Conservation (phyloP, 163 green algal species). For the Prototheca wickerhamii region DNA sequence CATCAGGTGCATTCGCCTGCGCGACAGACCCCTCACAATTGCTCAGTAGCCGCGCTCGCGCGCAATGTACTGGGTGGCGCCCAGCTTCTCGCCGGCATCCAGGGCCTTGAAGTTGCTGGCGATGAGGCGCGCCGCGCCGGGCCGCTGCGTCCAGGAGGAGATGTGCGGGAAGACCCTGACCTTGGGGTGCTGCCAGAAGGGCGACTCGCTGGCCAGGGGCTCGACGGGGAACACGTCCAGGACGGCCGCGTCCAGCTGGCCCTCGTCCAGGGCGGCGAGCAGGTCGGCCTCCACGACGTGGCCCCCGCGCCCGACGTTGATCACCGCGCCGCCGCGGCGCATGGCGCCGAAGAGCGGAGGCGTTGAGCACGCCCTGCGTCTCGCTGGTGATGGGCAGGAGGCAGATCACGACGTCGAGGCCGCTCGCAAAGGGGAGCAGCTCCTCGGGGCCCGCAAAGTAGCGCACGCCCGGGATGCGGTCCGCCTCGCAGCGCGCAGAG, state of each 20-base stretch:
- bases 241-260: conserved; percentile 17
- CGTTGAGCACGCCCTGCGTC: conserved; percentile 40
- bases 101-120: conserved; percentile 10
- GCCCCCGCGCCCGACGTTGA: conserved; percentile 47
- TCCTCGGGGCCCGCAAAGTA: conserved; percentile 21
- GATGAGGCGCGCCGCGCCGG: conserved; percentile 20
- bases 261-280: conserved; percentile 34
- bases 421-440: conserved; percentile 30
- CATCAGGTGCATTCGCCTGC: too few relatives aligned
- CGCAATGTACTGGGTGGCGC: neutral
- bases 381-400: conserved; percentile 48
- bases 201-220: conserved; percentile 58
- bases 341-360: conserved; percentile 41
- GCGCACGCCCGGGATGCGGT: neutral
- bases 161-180: conserved; percentile 32
- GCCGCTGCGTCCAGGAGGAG: conserved; percentile 20
- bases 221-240: conserved; percentile 79
- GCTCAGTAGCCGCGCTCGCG: neutral
- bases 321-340: conserved; percentile 30
- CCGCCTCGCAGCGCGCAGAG: neutral
- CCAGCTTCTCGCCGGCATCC: neutral
- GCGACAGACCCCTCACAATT: too few relatives aligned
- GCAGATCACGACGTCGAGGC: conserved; percentile 42
- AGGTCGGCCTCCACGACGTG: conserved; percentile 53
- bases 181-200: conserved; percentile 50